phyloP scores from a whole-genome alignment of 1,139 yeast genomes.

The Suhomyces taliae region DNA sequence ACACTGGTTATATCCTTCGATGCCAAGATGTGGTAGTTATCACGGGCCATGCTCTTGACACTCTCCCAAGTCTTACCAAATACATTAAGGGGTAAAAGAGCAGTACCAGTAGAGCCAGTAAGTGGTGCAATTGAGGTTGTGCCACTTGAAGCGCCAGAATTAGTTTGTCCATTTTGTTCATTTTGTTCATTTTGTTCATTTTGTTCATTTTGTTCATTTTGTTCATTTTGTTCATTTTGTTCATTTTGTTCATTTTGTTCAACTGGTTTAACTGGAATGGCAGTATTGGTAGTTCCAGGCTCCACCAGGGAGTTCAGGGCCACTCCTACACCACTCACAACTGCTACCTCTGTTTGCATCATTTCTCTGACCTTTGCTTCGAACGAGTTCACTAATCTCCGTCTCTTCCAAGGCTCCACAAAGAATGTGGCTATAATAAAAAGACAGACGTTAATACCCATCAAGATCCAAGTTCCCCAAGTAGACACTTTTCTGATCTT shows the following conservation, averaged over 20 bases:
- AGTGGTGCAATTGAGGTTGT: background rate
- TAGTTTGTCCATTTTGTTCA: background rate
- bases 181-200: too few relatives aligned
- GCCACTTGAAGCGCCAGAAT: background rate
- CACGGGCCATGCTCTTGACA: constrained; percentile 14
- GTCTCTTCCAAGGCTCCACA: constrained; percentile 93
- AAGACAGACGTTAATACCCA: constrained; percentile 81
- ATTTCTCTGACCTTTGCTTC: constrained; percentile 65
- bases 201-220: too few relatives aligned
- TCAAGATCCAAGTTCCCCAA: constrained; percentile 92
- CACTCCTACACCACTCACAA: background rate
- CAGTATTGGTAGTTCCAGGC: background rate
- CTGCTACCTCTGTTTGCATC: constrained; percentile 38
- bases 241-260: too few relatives aligned
- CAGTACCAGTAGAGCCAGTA: background rate
- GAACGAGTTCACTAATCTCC: constrained; percentile 75
- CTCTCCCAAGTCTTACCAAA: constrained; percentile 17
- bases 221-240: too few relatives aligned
- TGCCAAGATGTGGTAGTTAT: constrained; percentile 20
- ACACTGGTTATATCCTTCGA: constrained; percentile 20
- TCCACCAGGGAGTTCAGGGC: background rate
- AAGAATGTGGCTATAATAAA: constrained; percentile 81
- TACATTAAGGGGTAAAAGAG: background rate
- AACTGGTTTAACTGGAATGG: too few relatives aligned
- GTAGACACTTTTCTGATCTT: constrained; percentile 91